Base-by-base conservation (phyloP, 768 basidiomycete genomes). In the Multifurca ochricompacta region DNA sequence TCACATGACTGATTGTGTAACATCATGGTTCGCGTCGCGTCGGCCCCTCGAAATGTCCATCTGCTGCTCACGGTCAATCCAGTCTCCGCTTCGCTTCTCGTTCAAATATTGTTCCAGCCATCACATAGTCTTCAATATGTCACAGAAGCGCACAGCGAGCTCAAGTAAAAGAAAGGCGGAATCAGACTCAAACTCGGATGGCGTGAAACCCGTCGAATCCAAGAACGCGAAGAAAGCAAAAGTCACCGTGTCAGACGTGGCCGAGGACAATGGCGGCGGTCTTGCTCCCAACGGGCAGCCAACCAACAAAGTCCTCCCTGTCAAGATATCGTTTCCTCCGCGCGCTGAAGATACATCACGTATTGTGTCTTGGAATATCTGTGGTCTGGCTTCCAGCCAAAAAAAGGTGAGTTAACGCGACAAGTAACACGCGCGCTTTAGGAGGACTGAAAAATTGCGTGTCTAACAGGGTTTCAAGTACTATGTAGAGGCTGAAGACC, bases 401-500 rank as follows among this genome's bases (percentile, higher is more conserved):
- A 91, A 85, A 69, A 92, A 94, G 78, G 89, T 84, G 53, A 47
- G 67, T 48, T 30, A 31, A 27, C 40, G 23, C 30, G 16, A 6
- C 34, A 3, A 4, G 34, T 48, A 32, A 6, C 4, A 34, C 28
- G 53, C n/a, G 53, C 10, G 58, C 46, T n/a, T 11, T 42, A 19
- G 35, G 11, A 32, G 21, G 27, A 21, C 32, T 52, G 14, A 28
- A 18, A 21, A 30, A 0, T 8, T 25, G 27, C 42, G n/a, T n/a
- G n/a, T n/a, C n/a, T n/a, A n/a, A 28, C 59, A 87, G 83, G 91
- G 91, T 0, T 91, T 94, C 70, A 83, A 81, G 62, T 65, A 72
- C 63, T 94, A 94, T 64, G 74, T 92, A 30, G 83, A 88, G 60
- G 89, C 89, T 1, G 91, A 94, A 62, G 83, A 92, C 64, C 81